Evolutionary conservation across 371 early-diverging fungal genomes (phyloP).

Genomic region (Chytridium lagenaria): DNA sequence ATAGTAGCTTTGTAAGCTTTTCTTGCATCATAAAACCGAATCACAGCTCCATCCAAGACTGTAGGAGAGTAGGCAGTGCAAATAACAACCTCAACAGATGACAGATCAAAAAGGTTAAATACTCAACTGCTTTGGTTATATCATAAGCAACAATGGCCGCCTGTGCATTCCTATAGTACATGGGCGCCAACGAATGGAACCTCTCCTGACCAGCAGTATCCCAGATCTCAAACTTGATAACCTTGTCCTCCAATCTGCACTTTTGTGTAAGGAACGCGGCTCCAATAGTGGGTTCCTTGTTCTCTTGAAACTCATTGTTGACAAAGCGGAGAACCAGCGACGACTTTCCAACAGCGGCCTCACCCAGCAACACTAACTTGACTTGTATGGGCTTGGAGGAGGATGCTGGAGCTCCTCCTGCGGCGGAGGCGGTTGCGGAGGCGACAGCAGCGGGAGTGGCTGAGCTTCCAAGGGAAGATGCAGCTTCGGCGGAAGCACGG

Average conservation of each 20-base stretch:
- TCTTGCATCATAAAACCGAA: too few relatives aligned
- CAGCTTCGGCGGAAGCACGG: conserved; percentile 21
- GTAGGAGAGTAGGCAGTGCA: too few relatives aligned
- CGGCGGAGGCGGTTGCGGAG: conserved; percentile 29
- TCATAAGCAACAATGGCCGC: conserved; percentile 97
- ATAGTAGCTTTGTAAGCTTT: too few relatives aligned
- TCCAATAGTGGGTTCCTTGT: conserved; percentile 98
- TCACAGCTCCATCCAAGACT: too few relatives aligned
- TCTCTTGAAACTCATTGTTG: conserved; percentile 96
- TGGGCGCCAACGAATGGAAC: conserved; percentile 91
- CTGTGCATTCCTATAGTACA: conserved; percentile 98
- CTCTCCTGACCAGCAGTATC: conserved; percentile 76
- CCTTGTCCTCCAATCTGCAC: conserved; percentile 63
- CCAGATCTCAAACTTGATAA: conserved; percentile 73
- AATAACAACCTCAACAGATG: too few relatives aligned
- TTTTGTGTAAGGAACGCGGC: conserved; percentile 66
- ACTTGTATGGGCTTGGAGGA: conserved; percentile 58
- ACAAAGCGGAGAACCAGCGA: conserved; percentile 90
- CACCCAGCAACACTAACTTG: conserved; percentile 69
- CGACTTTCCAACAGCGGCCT: conserved; percentile 68
- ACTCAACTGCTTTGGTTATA: conserved; percentile 83
- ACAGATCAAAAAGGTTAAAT: too few relatives aligned
- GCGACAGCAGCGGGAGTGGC: conserved; percentile 23
- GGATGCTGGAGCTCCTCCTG: conserved; percentile 27
- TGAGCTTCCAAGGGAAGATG: conserved; percentile 13